These are phyloP conservation scores for Cicer yamashitae DNA, from an alignment of 306 rosid species.

Conservation along the genomic window DNA sequence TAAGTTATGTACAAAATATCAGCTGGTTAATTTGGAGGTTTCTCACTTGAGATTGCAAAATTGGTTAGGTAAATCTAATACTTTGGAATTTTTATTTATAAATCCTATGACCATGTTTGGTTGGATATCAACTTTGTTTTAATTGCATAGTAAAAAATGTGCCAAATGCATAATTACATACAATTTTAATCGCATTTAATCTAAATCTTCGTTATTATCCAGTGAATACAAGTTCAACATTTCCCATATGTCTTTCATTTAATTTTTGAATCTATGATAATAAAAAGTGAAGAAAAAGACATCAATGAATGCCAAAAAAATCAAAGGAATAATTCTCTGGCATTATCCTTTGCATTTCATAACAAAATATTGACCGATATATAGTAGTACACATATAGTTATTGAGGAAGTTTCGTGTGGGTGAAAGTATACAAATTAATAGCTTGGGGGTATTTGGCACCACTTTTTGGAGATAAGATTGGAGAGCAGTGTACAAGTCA, in stretches of 20 bases:
- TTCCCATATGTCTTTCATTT: too few relatives aligned
- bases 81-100: too few relatives aligned
- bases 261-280: background rate
- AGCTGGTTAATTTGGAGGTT: background rate
- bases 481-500: slow-evolving; percentile 36
- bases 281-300: background rate
- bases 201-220: too few relatives aligned
- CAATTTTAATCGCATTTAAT: too few relatives aligned
- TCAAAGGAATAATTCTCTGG: slow-evolving; percentile 31
- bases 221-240: too few relatives aligned
- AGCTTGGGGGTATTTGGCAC: slow-evolving; percentile 34
- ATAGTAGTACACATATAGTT: background rate
- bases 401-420: slow-evolving; percentile 50
- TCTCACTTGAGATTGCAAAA: background rate
- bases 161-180: too few relatives aligned
- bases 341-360: slow-evolving; percentile 28
- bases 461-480: slow-evolving; percentile 15
- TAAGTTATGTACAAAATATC: too few relatives aligned
- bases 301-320: background rate
- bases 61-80: too few relatives aligned
- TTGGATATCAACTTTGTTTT: too few relatives aligned
- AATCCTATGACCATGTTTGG: too few relatives aligned
- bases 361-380: slow-evolving; percentile 11
- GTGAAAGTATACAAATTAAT: slow-evolving; percentile 31
- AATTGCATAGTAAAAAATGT: too few relatives aligned